Evolutionary conservation across 2,329 filamentous ascomycete genomes (phyloP).

Genomic region (Aspergillus sojae): DNA sequence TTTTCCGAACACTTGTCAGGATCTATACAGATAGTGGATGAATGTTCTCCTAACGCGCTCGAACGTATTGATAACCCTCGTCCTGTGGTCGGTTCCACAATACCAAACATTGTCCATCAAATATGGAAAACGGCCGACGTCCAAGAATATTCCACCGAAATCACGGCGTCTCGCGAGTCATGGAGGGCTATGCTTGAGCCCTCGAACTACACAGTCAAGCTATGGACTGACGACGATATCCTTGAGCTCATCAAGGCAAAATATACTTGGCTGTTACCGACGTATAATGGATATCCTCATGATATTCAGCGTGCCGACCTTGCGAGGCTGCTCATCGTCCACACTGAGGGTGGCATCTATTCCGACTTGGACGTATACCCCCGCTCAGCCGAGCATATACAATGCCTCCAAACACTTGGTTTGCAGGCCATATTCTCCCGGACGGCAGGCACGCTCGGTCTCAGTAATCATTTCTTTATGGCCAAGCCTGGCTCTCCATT

Average conservation of each 20-base stretch:
- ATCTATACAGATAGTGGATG: no score
- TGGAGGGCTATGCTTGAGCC: no score
- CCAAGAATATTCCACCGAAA: no score
- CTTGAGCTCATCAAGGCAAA: slow-evolving; percentile 16
- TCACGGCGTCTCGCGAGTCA: no score
- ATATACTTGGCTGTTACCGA: slow-evolving; percentile 23
- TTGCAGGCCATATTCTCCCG: slow-evolving; percentile 21
- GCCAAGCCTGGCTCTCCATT: slow-evolving; percentile 18
- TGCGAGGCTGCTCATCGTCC: slow-evolving; percentile 22
- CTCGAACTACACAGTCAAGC: slow-evolving; percentile 19
- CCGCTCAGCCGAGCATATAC: slow-evolving; percentile 12
- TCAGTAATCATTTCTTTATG: slow-evolving; percentile 28
- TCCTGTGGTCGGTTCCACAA: no score
- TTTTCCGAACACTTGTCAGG: no score
- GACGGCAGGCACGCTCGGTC: slow-evolving; percentile 14
- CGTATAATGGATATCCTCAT: slow-evolving; percentile 19
- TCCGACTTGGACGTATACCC: slow-evolving; percentile 23
- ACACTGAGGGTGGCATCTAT: slow-evolving; percentile 17
- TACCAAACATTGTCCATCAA: no score
- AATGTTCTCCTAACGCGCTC: no score
- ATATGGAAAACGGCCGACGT: no score
- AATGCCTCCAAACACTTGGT: slow-evolving; percentile 19
- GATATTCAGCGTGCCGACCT: slow-evolving; percentile 25
- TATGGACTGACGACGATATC: slow-evolving; percentile 24
- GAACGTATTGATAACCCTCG: no score